Percentiles rank a stretch among this genome's conserved stretches.
These are phyloP conservation scores for Brasilioporus rufonigricans DNA, from an alignment of 768 basidiomycete species.

Conservation along the genomic window DNA sequence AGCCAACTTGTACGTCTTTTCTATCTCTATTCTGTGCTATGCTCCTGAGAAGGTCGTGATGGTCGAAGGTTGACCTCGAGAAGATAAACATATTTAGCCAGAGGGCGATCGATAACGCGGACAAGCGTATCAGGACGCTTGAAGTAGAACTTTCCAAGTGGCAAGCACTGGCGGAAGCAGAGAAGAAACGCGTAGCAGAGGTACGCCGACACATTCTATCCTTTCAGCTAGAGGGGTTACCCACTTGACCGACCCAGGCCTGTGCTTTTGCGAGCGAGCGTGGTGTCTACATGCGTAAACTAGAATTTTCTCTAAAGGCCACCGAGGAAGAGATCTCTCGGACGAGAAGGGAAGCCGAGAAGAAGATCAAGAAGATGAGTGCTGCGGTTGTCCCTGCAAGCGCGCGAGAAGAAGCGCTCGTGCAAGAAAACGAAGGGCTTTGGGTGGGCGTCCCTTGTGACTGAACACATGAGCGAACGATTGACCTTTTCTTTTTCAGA, in stretches of 20 bases:
- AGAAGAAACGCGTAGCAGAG: slow-evolving; percentile 39
- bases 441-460: slow-evolving; percentile 44
- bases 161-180: slow-evolving; percentile 35
- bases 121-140: slow-evolving; percentile 27
- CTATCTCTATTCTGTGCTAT: background rate
- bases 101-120: slow-evolving; percentile 28
- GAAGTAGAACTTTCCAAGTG: slow-evolving; percentile 35
- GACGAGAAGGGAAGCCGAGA: slow-evolving; percentile 52
- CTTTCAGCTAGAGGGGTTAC: background rate
- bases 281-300: slow-evolving; percentile 20
- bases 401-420: slow-evolving; percentile 35
- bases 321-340: slow-evolving; percentile 48
- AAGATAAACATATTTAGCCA: slow-evolving; percentile 40
- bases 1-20: slow-evolving; percentile 24
- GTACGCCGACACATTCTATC: slow-evolving; percentile 28
- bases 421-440: slow-evolving; percentile 53
- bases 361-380: slow-evolving; percentile 45
- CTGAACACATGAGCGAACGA: slow-evolving; percentile 48
- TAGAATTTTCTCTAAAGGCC: slow-evolving; percentile 17
- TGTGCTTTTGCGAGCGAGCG: slow-evolving; percentile 31
- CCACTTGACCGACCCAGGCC: slow-evolving; percentile 25
- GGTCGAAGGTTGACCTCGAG: slow-evolving; percentile 40
- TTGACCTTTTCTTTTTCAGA: slow-evolving; percentile 39
- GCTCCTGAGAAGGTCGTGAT: background rate
- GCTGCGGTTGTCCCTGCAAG: slow-evolving; percentile 30